A percentile compares a stretch with the other conserved stretches of the same genome.
Conservation (phyloP, 768 basidiomycete species). For the Boletus eberwhitei region DNA sequence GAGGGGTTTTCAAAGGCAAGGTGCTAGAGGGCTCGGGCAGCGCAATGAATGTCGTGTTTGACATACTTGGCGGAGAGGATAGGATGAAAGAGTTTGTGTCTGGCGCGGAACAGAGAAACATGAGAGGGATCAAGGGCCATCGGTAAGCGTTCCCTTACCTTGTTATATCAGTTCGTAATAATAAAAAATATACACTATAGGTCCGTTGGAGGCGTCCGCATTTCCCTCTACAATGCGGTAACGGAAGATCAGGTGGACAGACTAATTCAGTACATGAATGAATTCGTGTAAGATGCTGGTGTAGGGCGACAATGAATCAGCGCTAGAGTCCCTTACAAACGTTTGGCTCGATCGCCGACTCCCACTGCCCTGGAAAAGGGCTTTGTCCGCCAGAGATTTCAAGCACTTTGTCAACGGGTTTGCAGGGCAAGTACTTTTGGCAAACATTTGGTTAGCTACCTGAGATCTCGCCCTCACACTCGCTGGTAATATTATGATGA, state of each 20-base stretch:
- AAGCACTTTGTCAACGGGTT: no score
- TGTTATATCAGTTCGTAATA: neutral
- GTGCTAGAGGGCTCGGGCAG: constrained; percentile 77
- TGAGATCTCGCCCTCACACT: no score
- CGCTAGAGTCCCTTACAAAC: neutral
- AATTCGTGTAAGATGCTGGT: constrained; percentile 38
- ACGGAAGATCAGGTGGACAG: constrained; percentile 68
- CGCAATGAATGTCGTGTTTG: constrained; percentile 96
- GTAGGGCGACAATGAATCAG: constrained; percentile 1
- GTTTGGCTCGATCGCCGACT: neutral
- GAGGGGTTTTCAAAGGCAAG: constrained; percentile 66
- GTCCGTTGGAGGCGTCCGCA: constrained; percentile 69
- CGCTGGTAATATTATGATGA: no score
- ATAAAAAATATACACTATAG: constrained; percentile 28
- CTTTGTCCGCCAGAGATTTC: no score
- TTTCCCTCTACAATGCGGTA: constrained; percentile 88
- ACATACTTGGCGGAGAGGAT: constrained; percentile 68
- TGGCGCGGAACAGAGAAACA: constrained; percentile 73
- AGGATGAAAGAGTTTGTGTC: constrained; percentile 71
- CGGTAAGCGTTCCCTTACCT: constrained; percentile 50
- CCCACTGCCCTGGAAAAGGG: no score
- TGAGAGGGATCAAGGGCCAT: constrained; percentile 91
- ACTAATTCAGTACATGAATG: constrained; percentile 56
- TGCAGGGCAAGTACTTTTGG: no score
- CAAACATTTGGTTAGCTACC: no score